Evolutionary conservation across 1,284 basidiomycete genomes (phyloP), one percentile per base, ranked within the genome.

Genomic region (Moesziomyces sp.): DNA sequence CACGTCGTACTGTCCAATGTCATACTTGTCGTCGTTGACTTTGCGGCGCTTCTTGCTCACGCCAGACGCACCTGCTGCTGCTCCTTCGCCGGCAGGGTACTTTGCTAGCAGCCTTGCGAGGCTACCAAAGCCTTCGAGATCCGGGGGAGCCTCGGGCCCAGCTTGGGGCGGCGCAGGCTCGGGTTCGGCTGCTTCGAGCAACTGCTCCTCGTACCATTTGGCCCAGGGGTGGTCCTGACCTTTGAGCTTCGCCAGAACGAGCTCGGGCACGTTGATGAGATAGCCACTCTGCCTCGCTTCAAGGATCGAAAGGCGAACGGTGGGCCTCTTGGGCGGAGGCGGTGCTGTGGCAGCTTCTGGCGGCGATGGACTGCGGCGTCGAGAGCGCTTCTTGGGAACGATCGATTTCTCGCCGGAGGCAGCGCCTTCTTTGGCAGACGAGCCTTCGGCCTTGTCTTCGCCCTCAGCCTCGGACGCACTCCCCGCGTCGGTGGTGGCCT

Each of bases 1-100:
- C 19, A 91, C 87, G 85, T 99, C 95, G 86, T 99, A 99, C 21
- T 85, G 84, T 49, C 85, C 85, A 30, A 80, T 77, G 26, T 79
- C 77, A 49, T 79, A 76, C 50, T 70, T 75, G 56, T 76, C 74
- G 13, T 76, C 68, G 58, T 47, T 66, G 57, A 40, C 56, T 35
- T 63, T 58, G 63, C 67, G 61, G 40, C 71, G 68, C 55, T 58
- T 68, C 57, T 61, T 82, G 65, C 19, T 58, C 9, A 54, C 58
- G 10, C 19, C 57, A 5, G 49, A 53, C 6, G 54, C 61, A 8
- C 49, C 57, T 5, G 52, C 34, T 13, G 56, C 44, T 18, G 59
- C 45, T 10, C 56, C 58, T 26, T 54, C 60, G 24, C 38, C 53
- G 3, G 65, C 13, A 3, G 65, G 79, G 52, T 75, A 73, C 47